These are phyloP conservation scores for Testicularia cyperi DNA, from an alignment of 1,284 basidiomycete genomes.

Conservation along the genomic window DNA sequence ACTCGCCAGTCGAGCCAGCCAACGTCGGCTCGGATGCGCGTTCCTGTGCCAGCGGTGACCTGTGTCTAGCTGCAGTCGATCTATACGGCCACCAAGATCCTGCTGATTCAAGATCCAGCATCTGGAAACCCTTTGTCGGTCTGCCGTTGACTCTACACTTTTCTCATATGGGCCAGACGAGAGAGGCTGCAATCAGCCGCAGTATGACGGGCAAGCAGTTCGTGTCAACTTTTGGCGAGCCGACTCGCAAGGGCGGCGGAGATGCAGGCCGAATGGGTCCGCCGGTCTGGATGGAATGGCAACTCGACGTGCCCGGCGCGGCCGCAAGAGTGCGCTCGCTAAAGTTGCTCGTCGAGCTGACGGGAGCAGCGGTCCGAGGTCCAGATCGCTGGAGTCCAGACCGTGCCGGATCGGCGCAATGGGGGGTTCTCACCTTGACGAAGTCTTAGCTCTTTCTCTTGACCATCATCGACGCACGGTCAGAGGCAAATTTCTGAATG, in stretches of 20 bases:
- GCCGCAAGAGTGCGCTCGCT: no score
- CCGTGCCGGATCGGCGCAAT: constrained; percentile 10
- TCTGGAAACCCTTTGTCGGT: constrained; percentile 11
- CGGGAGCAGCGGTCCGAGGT: constrained; percentile 20
- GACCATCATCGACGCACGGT: background rate
- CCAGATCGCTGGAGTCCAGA: constrained; percentile 30
- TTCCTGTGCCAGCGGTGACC: background rate
- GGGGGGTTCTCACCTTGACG: constrained; percentile 26
- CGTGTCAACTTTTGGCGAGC: constrained; percentile 19
- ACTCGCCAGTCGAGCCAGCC: constrained; percentile 6
- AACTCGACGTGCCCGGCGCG: background rate
- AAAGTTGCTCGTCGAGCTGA: constrained; percentile 19
- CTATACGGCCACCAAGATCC: constrained; percentile 10
- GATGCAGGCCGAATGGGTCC: constrained; percentile 18
- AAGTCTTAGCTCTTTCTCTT: background rate
- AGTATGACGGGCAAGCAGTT: constrained; percentile 19
- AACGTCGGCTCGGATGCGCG: constrained; percentile 2
- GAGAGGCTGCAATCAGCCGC: background rate
- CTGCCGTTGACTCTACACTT: constrained; percentile 10
- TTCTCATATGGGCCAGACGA: background rate
- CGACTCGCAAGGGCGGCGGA: constrained; percentile 28
- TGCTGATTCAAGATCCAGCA: no score
- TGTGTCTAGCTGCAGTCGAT: constrained; percentile 20
- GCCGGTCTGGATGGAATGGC: constrained; percentile 36
- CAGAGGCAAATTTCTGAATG: no score